A percentile compares a stretch with the other conserved stretches of the same genome.
These are phyloP conservation scores for Ganoderma lucidum DNA, from an alignment of 1,284 basidiomycete species.

Conservation along the genomic window DNA sequence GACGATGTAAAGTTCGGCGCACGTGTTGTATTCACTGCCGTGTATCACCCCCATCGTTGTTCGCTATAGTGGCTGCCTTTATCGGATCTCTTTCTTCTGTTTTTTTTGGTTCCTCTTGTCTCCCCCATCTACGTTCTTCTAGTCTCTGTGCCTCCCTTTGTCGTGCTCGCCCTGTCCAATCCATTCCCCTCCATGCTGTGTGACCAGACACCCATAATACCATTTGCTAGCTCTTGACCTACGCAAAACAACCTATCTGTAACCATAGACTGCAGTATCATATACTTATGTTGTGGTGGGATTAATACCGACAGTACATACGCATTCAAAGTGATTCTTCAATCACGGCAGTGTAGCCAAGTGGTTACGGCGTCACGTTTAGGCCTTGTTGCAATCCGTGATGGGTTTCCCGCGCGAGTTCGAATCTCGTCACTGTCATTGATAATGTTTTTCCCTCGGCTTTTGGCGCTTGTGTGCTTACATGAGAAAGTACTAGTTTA, in stretches of 20 bases:
- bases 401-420: slow-evolving; percentile 70
- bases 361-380: slow-evolving; percentile 71
- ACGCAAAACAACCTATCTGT: slow-evolving; percentile 29
- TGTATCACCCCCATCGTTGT: slow-evolving; percentile 19
- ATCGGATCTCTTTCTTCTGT: slow-evolving; percentile 6
- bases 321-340: no score
- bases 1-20: slow-evolving; percentile 25
- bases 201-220: slow-evolving; percentile 25
- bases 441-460: slow-evolving; percentile 20
- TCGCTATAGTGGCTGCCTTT: neutral
- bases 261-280: slow-evolving; percentile 22
- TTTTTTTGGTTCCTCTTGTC: neutral
- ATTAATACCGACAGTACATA: no score
- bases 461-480: neutral
- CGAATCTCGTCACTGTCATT: slow-evolving; percentile 68
- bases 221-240: slow-evolving; percentile 24
- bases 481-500: neutral
- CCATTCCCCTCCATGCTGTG: slow-evolving; percentile 8
- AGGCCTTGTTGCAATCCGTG: slow-evolving; percentile 54
- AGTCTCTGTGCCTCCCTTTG: neutral
- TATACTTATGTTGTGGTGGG: neutral
- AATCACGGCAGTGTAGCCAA: slow-evolving; percentile 61
- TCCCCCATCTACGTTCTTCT: neutral
- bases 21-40: slow-evolving; percentile 9
- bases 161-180: slow-evolving; percentile 5